Base-by-base conservation (phyloP, 164 flowering plant species). In the Houttuynia cordata region DNA sequence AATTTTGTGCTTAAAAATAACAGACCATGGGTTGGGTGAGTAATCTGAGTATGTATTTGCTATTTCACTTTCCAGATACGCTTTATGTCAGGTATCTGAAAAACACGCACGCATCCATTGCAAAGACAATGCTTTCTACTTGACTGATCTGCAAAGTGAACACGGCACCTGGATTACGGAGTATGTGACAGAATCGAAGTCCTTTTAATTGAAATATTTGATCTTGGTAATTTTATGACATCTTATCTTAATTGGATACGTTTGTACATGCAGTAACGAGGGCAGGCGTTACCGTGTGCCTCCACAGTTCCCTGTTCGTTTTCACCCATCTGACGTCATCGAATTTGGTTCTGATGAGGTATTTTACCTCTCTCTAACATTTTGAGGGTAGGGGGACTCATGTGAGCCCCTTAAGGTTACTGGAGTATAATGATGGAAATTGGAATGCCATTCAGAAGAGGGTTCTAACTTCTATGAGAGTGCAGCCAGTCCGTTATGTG, bases 121-220 rank as follows among this genome's bases (percentile, higher is more conserved):
- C 68, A 86, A 82, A 64, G 81, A 86, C 51, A 91, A 85, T 49
- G 87, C 85, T n/a, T 91, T 82, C 75, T 88, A 71, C 66, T 2
- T 91, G 63, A 86, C 85, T 15, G 96, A 91, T 81, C 76, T 88
- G 62, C 76, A 60, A 40, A 91, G 96, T 66, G 79, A 85, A 52
- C 74, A 85, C 61, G 97, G 98, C 21, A 86, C 92, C 66, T 88
- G 84, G 83, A 75, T 91, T 62, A 70, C 83, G 0, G 78, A 88
- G 98, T 88, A 83, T 82, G 97, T 77, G 50, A 8, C 25, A 13
- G 49, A 13, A 24, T 40, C 49, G 24, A 25, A 54, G 7, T 24
- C 30, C 17, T 6, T 54, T 54, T 24, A 23, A 30, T 54, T 54
- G n/a, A 1, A 54, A 10, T 23, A 14, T 23, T 21, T 54, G 8